These are phyloP conservation scores for Cubamyces sp. DNA, from an alignment of 768 basidiomycete species.

Conservation along the genomic window DNA sequence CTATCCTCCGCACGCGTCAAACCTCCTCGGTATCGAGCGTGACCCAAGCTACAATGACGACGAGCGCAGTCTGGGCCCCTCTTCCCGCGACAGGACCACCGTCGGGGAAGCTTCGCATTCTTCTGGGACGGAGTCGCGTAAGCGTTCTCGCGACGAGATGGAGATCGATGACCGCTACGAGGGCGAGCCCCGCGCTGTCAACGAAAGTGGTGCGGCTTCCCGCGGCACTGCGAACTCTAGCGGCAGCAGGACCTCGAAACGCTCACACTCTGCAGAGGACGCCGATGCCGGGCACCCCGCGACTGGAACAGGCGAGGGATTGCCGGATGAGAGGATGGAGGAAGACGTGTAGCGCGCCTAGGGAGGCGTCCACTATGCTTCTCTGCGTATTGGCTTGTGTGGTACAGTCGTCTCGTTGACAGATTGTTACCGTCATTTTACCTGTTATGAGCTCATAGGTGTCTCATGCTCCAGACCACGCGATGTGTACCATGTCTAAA, in stretches of 20 bases:
- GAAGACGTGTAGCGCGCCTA: constrained; percentile 24
- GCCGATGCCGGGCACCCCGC: constrained; percentile 22
- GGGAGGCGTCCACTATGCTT: constrained; percentile 5
- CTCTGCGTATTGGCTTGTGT: neutral
- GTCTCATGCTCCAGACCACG: constrained; percentile 6
- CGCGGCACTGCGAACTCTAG: constrained; percentile 12
- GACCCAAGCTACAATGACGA: constrained; percentile 27
- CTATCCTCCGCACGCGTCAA: constrained; percentile 26
- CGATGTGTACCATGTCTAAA: constrained; percentile 12
- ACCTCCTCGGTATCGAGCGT: constrained; percentile 28
- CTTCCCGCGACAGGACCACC: constrained; percentile 21
- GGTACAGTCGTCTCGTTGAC: constrained; percentile 18
- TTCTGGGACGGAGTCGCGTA: constrained; percentile 43
- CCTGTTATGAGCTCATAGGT: constrained; percentile 3
- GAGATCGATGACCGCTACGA: constrained; percentile 58
- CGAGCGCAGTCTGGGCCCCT: constrained; percentile 25
- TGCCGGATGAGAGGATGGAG: constrained; percentile 28
- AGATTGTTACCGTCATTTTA: constrained; percentile 8
- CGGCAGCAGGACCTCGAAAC: constrained; percentile 25
- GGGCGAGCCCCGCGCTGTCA: constrained; percentile 26
- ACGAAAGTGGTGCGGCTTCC: constrained; percentile 21
- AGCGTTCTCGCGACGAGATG: constrained; percentile 65
- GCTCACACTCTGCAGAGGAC: constrained; percentile 29
- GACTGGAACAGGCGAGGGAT: constrained; percentile 17
- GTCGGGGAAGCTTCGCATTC: constrained; percentile 20